Base-by-base conservation (phyloP, 2,329 filamentous ascomycete genomes). In the Didymella glomerata region DNA sequence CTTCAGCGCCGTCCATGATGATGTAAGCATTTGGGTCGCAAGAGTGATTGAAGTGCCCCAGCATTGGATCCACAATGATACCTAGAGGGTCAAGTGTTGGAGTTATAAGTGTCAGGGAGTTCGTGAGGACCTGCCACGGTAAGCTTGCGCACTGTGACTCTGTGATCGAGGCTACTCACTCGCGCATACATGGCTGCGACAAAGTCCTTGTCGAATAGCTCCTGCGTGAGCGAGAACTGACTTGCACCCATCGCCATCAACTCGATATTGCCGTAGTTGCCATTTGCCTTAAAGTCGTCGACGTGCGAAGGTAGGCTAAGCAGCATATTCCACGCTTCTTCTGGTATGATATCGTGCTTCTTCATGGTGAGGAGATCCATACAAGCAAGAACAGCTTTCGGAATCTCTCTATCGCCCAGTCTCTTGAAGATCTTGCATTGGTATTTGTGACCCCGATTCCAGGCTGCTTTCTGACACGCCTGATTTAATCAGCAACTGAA, bases 11-110 rank as follows among this genome's bases (percentile, higher is more conserved):
- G 57, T 88, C 84, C 75, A 88, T 87, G 13, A 84, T 79, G 18
- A 87, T 79, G 28, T 81, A 81, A 2, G 84, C 81, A 63, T 89
- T 89, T 3, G 85, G 85, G 24, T 83, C 79, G 68, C 87, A 89
- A 42, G 84, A 87, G 69, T 90, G 87, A 61, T 89, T 89, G 42
- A 86, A 78, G 16, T 82, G 75, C 27, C 83, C 79, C 2, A 84
- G 78, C 18, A 81, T 77, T 0, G 85, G 84, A 60, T 88, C 84
- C 16, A 88, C 69, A 34, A 82, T 83, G n/a, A 88, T 75, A 2
- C 87, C 87, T 22, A 89, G 75, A 0, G 84, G 82, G 63, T 88
- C 86, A 47, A 84, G 81, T 16, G 82, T 78, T 4, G 82, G 79
- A 2, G 81, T 85, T 18, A 84, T 83, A 3, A 89, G 75, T 8